Base-by-base conservation (phyloP, 768 basidiomycete genomes). In the Lentinula raphanica region DNA sequence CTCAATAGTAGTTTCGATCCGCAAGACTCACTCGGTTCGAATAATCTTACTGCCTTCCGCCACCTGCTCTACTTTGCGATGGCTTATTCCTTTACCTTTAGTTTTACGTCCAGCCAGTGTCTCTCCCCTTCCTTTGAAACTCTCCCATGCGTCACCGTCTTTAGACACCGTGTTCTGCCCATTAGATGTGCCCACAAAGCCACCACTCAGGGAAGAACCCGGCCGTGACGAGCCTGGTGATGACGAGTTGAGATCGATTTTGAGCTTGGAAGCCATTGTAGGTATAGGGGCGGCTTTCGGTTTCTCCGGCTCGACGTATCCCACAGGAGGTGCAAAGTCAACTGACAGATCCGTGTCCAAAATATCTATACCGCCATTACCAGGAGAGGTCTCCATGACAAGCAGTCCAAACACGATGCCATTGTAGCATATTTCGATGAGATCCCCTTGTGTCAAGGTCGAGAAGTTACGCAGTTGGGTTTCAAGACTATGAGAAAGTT, bases 361-460 rank as follows among this genome's bases (percentile, higher is more conserved):
- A 53, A 98, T 83, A 49, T 77, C 85, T 65, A 99, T 98, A 7
- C 94, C 96, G 58, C 84, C 84, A 19, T 88, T 92, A 7, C 89
- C 90, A 1, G 94, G 94, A 45, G 78, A 81, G 11, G 88, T 84
- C 72, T 98, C 96, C 93, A 98, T 97, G 36, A 99, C 87, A 42
- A 98, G 84, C 46, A 99, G 81, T 51, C 94, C 92, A 69, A 99
- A 98, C 21, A 93, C 82, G 66, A 99, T 93, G 0, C 87, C 86
- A 70, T 98, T 98, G 74, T 99, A 98, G n/a, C 79, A 85, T 66
- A 99, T 96, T 73, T 98, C 97, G 68, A 99, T 92, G 60, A 97
- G 96, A 68, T 99, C 97, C 44, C 94, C 94, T 66, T 94, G 92
- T 0, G 95, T 94, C 25, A 99, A 78, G 17, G 85, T 84, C 28